phyloP scores from a whole-genome alignment of 345 rosid species.

The Stellera chamaejasme region DNA sequence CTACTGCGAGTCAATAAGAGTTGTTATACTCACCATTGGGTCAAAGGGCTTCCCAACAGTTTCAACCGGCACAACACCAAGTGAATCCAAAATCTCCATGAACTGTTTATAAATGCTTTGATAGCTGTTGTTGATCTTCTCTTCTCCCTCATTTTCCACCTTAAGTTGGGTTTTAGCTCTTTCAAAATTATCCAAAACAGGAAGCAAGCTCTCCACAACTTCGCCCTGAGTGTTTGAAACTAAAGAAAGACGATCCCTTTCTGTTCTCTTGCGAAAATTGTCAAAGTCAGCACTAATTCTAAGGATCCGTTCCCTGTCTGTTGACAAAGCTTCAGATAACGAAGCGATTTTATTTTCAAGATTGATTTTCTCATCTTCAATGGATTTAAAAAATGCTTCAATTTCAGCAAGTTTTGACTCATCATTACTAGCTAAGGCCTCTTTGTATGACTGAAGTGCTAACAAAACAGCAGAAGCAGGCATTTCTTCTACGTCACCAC shows the following conservation, averaged over 20 bases:
- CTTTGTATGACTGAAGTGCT: slow-evolving; percentile 51
- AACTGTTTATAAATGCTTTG: slow-evolving; percentile 95
- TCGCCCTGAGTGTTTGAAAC: slow-evolving; percentile 91
- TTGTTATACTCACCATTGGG: slow-evolving; percentile 67
- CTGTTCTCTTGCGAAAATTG: slow-evolving; percentile 92
- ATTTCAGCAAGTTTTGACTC: slow-evolving; percentile 53
- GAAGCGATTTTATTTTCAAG: slow-evolving; percentile 48
- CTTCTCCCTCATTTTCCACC: slow-evolving; percentile 82
- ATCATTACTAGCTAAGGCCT: slow-evolving; percentile 59
- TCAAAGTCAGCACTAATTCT: slow-evolving; percentile 94
- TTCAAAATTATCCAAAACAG: slow-evolving; percentile 88
- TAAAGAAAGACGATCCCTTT: slow-evolving; percentile 73
- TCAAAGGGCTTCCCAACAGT: slow-evolving; percentile 80
- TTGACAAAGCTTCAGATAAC: slow-evolving; percentile 52
- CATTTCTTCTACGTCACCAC: slow-evolving; percentile 35
- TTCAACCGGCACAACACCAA: slow-evolving; percentile 81
- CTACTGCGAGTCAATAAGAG: no score
- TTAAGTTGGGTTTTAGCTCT: slow-evolving; percentile 89
- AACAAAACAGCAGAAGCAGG: slow-evolving; percentile 36
- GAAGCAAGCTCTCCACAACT: slow-evolving; percentile 70
- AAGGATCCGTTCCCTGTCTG: slow-evolving; percentile 68
- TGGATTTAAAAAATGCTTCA: slow-evolving; percentile 52
- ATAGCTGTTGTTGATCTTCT: slow-evolving; percentile 78
- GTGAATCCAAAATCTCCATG: slow-evolving; percentile 59
- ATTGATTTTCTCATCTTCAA: slow-evolving; percentile 55